These are phyloP conservation scores for Agrostemma githago DNA, from an alignment of 148 eudicot species.

Conservation along the genomic window DNA sequence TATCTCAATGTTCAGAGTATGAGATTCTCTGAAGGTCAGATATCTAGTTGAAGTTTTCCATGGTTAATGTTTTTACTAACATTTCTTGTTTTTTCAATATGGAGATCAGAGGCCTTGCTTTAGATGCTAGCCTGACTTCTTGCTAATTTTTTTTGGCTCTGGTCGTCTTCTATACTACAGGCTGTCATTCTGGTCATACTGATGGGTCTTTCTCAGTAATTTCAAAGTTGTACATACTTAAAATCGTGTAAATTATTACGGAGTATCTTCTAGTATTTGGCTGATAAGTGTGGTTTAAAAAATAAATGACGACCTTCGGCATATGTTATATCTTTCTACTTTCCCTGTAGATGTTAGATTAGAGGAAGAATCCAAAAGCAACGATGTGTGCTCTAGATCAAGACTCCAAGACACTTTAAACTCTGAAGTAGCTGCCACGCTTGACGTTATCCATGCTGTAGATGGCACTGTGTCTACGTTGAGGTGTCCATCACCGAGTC, in stretches of 20 bases:
- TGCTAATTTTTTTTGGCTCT: neutral
- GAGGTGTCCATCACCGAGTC: slow-evolving; percentile 20
- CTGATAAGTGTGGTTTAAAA: slow-evolving; percentile 18
- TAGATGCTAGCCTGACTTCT: neutral
- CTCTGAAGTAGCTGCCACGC: slow-evolving; percentile 23
- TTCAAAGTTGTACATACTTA: slow-evolving; percentile 8
- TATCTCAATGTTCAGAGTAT: neutral
- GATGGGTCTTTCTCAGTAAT: slow-evolving; percentile 4
- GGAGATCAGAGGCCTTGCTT: neutral
- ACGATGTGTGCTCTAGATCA: slow-evolving; percentile 30
- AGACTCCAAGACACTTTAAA: slow-evolving; percentile 23
- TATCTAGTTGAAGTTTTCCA: neutral
- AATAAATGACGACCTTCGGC: slow-evolving; percentile 25
- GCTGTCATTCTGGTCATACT: neutral
- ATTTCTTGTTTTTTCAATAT: neutral
- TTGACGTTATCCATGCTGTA: slow-evolving; percentile 20
- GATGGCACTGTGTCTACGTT: slow-evolving; percentile 12
- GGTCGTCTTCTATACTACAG: neutral
- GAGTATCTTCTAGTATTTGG: slow-evolving; percentile 7
- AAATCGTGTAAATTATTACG: neutral
- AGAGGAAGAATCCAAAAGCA: slow-evolving; percentile 28
- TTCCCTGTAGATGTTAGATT: slow-evolving; percentile 51
- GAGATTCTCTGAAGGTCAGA: neutral
- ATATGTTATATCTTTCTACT: slow-evolving; percentile 27
- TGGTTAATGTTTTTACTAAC: neutral